A percentile compares a stretch with the other conserved stretches of the same genome.
These are phyloP conservation scores for Vanderwaltozyma polyspora DNA, from an alignment of 805 yeast genomes.

Conservation along the genomic window DNA sequence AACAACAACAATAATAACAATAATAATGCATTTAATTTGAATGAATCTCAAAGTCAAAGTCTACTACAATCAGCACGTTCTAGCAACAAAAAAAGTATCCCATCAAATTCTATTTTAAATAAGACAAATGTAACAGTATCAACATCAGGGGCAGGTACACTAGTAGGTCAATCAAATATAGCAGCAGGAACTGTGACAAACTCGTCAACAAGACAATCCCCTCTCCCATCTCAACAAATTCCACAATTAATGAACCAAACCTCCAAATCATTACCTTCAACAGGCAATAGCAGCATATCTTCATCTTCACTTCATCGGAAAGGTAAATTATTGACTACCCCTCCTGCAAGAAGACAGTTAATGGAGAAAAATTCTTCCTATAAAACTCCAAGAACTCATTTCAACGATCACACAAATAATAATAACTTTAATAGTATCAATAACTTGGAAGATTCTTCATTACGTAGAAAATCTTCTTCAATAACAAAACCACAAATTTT, in stretches of 20 bases:
- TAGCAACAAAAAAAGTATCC: slow-evolving; percentile 1
- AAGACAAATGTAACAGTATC: slow-evolving; percentile 10
- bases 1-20: slow-evolving; percentile 4
- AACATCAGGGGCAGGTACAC: slow-evolving; percentile 7
- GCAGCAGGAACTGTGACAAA: slow-evolving; percentile 8
- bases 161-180: slow-evolving; percentile 10
- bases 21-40: neutral
- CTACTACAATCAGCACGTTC: neutral
- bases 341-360: slow-evolving; percentile 16
- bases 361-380: neutral
- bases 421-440: neutral
- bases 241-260: too few relatives aligned
- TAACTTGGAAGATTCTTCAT: neutral
- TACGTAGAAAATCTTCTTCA: neutral
- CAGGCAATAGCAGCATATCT: too few relatives aligned
- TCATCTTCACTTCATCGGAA: too few relatives aligned
- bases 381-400: slow-evolving; percentile 14
- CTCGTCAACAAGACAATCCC: slow-evolving; percentile 1
- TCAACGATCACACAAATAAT: neutral
- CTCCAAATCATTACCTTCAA: too few relatives aligned
- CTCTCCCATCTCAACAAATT: too few relatives aligned
- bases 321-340: slow-evolving; percentile 15
- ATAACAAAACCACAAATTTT: too few relatives aligned
- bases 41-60: neutral
- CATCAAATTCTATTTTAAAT: slow-evolving; percentile 10